A percentile compares a stretch with the other conserved stretches of the same genome.
Evolutionary conservation across 495 filamentous ascomycete genomes (phyloP).

Genomic region (Aspergillus steynii): DNA sequence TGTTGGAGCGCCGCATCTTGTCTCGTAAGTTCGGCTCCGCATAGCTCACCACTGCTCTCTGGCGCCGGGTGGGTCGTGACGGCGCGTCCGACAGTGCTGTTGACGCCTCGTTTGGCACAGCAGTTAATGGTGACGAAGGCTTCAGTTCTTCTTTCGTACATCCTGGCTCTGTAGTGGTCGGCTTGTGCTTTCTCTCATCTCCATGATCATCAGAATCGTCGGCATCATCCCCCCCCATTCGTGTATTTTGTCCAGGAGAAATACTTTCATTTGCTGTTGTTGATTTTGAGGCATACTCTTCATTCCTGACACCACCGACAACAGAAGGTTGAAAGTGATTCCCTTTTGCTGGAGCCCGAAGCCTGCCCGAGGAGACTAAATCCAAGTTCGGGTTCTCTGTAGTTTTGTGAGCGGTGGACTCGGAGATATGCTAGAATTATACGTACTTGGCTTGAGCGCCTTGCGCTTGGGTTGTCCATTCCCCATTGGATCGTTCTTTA

Average conservation of each 20-base stretch:
- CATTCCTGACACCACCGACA: background rate
- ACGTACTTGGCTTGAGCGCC: conserved; percentile 62
- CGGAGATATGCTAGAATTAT: background rate
- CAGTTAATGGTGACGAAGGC: background rate
- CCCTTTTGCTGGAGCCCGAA: background rate
- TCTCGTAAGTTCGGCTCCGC: conserved; percentile 80
- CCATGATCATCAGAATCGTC: background rate
- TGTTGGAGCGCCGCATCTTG: conserved; percentile 85
- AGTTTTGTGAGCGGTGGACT: conserved; percentile 22
- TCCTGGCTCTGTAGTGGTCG: background rate
- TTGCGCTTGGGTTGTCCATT: conserved; percentile 39
- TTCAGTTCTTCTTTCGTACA: background rate
- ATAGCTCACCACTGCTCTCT: conserved; percentile 71
- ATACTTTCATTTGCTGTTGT: background rate
- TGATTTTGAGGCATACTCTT: background rate
- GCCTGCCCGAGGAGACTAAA: background rate
- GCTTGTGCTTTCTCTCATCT: background rate
- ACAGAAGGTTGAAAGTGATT: background rate
- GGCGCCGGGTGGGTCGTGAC: conserved; percentile 62
- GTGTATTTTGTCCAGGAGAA: background rate
- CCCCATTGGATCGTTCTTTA: conserved; percentile 20
- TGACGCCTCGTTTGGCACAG: conserved; percentile 1
- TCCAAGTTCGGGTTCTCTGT: conserved; percentile 54
- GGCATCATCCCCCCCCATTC: background rate
- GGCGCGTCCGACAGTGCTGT: conserved; percentile 38